phyloP scores from a whole-genome alignment of 352 stramenopile species.

The Thraustotheca clavata region DNA sequence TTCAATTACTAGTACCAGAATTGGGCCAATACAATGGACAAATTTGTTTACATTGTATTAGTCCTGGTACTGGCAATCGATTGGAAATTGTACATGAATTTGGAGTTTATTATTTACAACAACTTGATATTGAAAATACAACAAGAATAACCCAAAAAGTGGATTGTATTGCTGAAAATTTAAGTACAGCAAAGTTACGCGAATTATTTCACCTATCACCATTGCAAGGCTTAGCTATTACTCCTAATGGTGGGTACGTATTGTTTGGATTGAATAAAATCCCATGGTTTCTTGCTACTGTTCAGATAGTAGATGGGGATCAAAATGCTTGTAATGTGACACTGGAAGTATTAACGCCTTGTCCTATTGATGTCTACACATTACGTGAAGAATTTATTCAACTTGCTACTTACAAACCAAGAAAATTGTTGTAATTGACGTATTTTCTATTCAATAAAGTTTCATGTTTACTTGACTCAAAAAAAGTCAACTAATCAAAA shows the following conservation, averaged over 20 bases:
- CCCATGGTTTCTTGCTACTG: not conserved
- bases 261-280: not conserved
- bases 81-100: constrained; percentile 12
- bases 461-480: too few relatives aligned
- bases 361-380: too few relatives aligned
- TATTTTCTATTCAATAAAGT: too few relatives aligned
- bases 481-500: too few relatives aligned
- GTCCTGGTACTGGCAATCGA: constrained; percentile 8
- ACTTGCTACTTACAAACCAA: too few relatives aligned
- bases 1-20: not conserved
- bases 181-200: not conserved
- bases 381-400: too few relatives aligned
- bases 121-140: not conserved
- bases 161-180: too few relatives aligned
- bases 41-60: constrained; percentile 7
- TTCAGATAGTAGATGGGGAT: too few relatives aligned
- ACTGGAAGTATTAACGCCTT: too few relatives aligned
- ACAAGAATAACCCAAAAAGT: not conserved
- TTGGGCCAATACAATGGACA: constrained; percentile 16
- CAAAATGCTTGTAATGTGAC: too few relatives aligned
- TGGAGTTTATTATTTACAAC: constrained; percentile 13
- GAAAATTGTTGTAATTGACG: too few relatives aligned
- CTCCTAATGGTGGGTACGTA: not conserved
- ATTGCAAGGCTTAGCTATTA: not conserved
- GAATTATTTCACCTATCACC: constrained; percentile 1